Base-by-base conservation (phyloP, 257 asterid genomes). In the Jaltomata sinuosa region DNA sequence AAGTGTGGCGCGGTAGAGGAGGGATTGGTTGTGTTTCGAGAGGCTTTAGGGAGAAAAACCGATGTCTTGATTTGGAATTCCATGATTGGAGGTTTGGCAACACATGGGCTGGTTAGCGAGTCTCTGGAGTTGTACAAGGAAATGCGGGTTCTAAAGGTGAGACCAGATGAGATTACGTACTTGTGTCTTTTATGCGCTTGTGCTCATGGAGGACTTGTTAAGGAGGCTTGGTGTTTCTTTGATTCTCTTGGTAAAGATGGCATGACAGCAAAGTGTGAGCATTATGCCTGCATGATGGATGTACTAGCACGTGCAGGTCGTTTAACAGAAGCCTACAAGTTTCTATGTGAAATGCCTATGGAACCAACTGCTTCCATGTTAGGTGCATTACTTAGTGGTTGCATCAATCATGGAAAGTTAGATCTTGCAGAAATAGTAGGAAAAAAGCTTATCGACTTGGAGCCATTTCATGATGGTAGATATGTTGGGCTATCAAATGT, bases 221-320 rank as follows among this genome's bases (percentile, higher is more conserved):
- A 88, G 55, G 94, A 92, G 80, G 98, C 94, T 29, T 80, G 94
- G 93, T 18, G 79, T 55, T 91, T 87, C 84, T 92, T 92, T 27
- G 82, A 86, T 38, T 84, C 85, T 14, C 91, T 95, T 57, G 42
- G 85, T 14, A 87, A 71, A 52, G 59, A 91, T 1, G 92, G 93
- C 4, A 90, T 87, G 95, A 87, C 76, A 55, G 91, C 93, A 21
- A 93, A 91, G 88, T 84, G 49, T 38, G 94, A 95, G 81, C 98
- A 95, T 49, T 92, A 91, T 59, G 96, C 97, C 49, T 92, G 98
- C 89, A 86, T 95, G 94, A 87, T 95, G 18, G 97, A 95, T 79
- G 95, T 91, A 80, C 86, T 95, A 32, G 93, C 97, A 21, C 98
- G 97, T 11, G 95, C 93, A 5, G 97, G 97, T 52, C 90, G n/a